These are phyloP conservation scores for Leptographium galeiforme DNA, from an alignment of 2,329 filamentous ascomycete species.

Conservation along the genomic window DNA sequence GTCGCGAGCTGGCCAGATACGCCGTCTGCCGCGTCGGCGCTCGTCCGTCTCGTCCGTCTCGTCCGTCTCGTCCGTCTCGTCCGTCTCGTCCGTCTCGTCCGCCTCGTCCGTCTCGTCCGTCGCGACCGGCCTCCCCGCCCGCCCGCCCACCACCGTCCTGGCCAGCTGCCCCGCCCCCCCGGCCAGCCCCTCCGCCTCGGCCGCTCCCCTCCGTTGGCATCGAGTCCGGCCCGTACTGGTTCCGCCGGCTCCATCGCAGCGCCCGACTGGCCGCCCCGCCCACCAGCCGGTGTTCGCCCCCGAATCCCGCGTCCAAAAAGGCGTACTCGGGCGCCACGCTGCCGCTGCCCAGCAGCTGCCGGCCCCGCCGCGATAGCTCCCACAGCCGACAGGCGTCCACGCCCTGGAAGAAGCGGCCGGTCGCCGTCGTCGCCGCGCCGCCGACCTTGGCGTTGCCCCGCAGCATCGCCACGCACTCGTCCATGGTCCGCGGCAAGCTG, in stretches of 20 bases:
- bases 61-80: not conserved
- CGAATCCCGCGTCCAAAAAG: constrained; percentile 23
- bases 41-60: not conserved
- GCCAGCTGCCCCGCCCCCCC: not conserved
- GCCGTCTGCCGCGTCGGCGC: constrained; percentile 8
- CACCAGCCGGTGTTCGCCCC: not conserved
- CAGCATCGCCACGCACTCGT: constrained; percentile 6
- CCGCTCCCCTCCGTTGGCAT: constrained; percentile 22
- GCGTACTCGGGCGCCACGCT: constrained; percentile 22
- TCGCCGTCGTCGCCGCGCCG: not conserved
- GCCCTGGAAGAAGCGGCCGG: constrained; percentile 21
- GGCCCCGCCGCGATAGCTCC: constrained; percentile 28
- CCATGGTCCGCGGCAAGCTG: constrained; percentile 16
- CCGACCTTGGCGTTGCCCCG: constrained; percentile 6
- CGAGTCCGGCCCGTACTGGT: constrained; percentile 26
- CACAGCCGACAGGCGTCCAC: constrained; percentile 29
- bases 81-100: constrained; percentile 3
- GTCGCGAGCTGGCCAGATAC: constrained; percentile 16
- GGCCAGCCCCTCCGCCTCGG: constrained; percentile 10
- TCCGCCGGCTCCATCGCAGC: constrained; percentile 23
- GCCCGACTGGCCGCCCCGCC: constrained; percentile 5
- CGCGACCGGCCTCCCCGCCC: no score
- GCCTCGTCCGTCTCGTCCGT: not conserved
- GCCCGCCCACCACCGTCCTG: no score
- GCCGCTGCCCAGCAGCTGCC: constrained; percentile 17